Percentiles rank a stretch among this genome's conserved stretches.
Evolutionary conservation across 495 filamentous ascomycete species (phyloP).

Genomic region (Talaromyces nanjingensis): DNA sequence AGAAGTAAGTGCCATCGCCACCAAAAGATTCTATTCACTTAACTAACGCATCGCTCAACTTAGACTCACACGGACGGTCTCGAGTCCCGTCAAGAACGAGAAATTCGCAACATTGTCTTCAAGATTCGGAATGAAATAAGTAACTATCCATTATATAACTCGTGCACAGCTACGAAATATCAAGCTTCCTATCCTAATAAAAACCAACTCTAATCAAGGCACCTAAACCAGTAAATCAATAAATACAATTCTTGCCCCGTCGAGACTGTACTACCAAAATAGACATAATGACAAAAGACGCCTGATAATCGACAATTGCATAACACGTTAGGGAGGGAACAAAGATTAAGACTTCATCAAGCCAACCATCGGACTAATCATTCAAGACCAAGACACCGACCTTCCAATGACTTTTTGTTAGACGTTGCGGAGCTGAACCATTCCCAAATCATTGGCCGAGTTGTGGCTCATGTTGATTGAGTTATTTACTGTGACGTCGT

Average conservation of each 20-base stretch:
- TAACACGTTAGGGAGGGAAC: background rate
- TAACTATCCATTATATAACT: background rate
- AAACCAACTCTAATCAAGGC: background rate
- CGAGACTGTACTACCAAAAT: background rate
- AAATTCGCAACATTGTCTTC: slow-evolving; percentile 63
- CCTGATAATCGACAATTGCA: slow-evolving; percentile 5
- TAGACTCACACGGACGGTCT: slow-evolving; percentile 58
- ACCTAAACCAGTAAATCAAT: slow-evolving; percentile 12
- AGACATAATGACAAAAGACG: background rate
- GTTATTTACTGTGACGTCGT: background rate
- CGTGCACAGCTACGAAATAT: background rate
- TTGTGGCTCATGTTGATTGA: background rate
- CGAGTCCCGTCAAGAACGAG: slow-evolving; percentile 50
- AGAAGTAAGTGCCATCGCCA: slow-evolving; percentile 57
- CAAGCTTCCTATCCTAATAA: background rate
- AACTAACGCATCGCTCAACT: slow-evolving; percentile 27
- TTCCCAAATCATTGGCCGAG: background rate
- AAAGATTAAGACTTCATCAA: background rate
- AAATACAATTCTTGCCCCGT: slow-evolving; percentile 1
- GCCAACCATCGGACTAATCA: background rate
- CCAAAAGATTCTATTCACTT: background rate
- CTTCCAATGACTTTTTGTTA: background rate
- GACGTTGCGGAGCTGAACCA: background rate
- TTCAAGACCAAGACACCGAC: background rate
- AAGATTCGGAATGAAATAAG: slow-evolving; percentile 60